Conservation (phyloP, 2,329 filamentous ascomycete genomes). For the Stemphylium lycopersici region DNA sequence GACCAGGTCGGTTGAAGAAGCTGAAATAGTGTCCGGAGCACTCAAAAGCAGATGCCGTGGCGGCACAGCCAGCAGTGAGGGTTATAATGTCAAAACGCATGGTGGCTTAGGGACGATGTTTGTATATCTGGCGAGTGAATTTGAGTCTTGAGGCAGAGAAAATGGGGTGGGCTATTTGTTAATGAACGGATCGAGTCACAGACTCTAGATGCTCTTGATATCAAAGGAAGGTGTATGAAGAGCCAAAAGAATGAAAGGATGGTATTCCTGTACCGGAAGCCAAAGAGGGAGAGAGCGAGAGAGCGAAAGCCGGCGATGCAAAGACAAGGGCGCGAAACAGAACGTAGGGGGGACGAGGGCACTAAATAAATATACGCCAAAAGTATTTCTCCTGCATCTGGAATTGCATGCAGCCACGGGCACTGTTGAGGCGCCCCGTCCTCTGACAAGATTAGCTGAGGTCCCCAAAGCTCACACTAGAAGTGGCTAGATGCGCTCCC, state of each 20-base stretch:
- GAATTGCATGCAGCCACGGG: slow-evolving; percentile 26
- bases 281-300: slow-evolving; percentile 6
- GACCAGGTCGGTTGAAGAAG: slow-evolving; percentile 46
- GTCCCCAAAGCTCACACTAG: slow-evolving; percentile 14
- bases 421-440: slow-evolving; percentile 16
- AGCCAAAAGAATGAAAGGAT: slow-evolving; percentile 36
- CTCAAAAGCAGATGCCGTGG: slow-evolving; percentile 37
- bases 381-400: slow-evolving; percentile 12
- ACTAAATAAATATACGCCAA: slow-evolving; percentile 30
- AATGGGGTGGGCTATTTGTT: slow-evolving; percentile 27
- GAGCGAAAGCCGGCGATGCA: neutral
- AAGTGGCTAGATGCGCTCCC: slow-evolving; percentile 19
- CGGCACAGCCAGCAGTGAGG: slow-evolving; percentile 39
- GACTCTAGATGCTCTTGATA: slow-evolving; percentile 30
- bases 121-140: slow-evolving; percentile 13
- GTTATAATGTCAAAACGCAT: slow-evolving; percentile 39
- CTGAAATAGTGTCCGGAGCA: slow-evolving; percentile 49
- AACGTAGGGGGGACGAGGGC: slow-evolving; percentile 17
- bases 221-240: slow-evolving; percentile 34
- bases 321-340: slow-evolving; percentile 24
- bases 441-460: slow-evolving; percentile 18
- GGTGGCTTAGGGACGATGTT: slow-evolving; percentile 13
- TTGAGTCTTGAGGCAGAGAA: slow-evolving; percentile 19
- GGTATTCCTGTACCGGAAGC: slow-evolving; percentile 42
- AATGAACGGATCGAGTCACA: slow-evolving; percentile 43